Evolutionary conservation across 2,329 filamentous ascomycete species (phyloP), one percentile per base, ranked within the genome.

Genomic region (Herpotrichia juniperi): DNA sequence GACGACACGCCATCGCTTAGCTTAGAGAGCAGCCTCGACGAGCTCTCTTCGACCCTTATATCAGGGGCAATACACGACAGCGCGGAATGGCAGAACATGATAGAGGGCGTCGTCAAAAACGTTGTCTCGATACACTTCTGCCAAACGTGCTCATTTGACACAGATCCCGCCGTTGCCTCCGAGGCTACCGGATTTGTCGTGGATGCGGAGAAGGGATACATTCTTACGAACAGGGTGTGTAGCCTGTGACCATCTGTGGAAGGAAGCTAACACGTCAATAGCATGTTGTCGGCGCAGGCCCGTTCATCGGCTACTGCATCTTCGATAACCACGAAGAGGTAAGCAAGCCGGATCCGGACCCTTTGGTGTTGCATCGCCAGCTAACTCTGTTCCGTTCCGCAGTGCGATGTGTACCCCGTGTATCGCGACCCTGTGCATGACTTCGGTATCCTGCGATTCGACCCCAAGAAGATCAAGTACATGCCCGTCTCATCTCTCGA

Each of bases 111-210:
- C 2, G 93, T 99, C 48, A 87, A 89, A 71, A 96, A 93, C 63
- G 94, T 97, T 16, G 94, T 99, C 44, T 96, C 93, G n/a, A 97
- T 99, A 67, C 90, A 96, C 62, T 99, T 99, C 79, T 97, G 93
- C 73, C 92, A 97, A 81, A 97, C 94, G 0, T 96, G 91, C 73
- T 93, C 93, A 21, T 99, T 99, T 73, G 94, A 99, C 74, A 97
- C 94, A n/a, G 94, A 99, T 65, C 81, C 91, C 24, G 94, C 94
- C 6, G 83, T 96, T 73, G 91, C 91, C 16, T 97, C 92, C 67
- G 94, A 99, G 78, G 94, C 94, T 3, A 99, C 94, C 0, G 94
- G 94, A 7, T 99, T 99, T 71, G 93, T 99, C 14, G 94, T 99
- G 21, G 94, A 99, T 77, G 91, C 94, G 4, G 88, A 96, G 76